Percentiles rank a stretch among this genome's conserved stretches.
phyloP scores from a whole-genome alignment of 305 asterid species.

The Fraxinus albicans region DNA sequence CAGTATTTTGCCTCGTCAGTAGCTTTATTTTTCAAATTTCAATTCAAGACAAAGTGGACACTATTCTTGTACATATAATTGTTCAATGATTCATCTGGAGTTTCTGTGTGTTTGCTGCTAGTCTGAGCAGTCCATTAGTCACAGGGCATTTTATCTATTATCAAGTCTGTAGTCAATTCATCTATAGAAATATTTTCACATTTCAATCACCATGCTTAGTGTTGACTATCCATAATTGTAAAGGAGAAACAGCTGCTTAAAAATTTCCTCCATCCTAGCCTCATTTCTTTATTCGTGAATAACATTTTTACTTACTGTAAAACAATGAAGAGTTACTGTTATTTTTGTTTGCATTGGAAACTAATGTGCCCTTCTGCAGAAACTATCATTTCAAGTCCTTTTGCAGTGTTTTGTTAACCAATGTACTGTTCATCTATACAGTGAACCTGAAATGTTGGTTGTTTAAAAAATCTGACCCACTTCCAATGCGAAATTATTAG shows the following conservation, averaged over 20 bases:
- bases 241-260: not conserved
- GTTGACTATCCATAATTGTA: not conserved
- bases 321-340: conserved; percentile 9
- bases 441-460: conserved; percentile 11
- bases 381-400: not conserved
- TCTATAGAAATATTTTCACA: not conserved
- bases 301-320: not conserved
- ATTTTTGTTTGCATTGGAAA: not conserved
- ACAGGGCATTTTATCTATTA: not conserved
- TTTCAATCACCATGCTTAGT: not conserved
- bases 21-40: not conserved
- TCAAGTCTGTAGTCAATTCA: not conserved
- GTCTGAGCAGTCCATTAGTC: conserved; percentile 1
- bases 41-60: not conserved
- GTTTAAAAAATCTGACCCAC: conserved; percentile 22
- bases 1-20: not conserved
- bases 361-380: not conserved
- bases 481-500: conserved; percentile 44
- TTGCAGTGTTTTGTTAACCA: conserved; percentile 7
- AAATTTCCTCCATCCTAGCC: not conserved
- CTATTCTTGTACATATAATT: not conserved
- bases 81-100: conserved; percentile 1
- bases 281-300: not conserved
- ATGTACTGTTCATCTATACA: not conserved
- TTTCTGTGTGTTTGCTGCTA: not conserved